These are phyloP conservation scores for Starmera amethionina DNA, from an alignment of 805 yeast genomes.

Conservation along the genomic window DNA sequence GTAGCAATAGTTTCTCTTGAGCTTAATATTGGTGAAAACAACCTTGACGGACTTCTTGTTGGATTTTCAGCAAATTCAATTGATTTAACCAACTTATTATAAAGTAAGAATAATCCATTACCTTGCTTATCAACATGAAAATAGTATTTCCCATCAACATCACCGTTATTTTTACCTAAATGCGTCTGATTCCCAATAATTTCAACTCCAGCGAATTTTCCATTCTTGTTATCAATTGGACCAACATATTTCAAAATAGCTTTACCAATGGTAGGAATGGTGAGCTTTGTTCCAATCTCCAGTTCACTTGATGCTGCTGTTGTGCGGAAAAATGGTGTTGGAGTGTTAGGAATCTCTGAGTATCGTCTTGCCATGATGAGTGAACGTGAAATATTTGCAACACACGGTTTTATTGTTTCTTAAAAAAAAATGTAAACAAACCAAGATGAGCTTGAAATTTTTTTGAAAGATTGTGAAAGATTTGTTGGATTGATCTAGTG, in stretches of 20 bases:
- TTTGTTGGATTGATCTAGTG: no score
- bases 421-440: no score
- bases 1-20: background rate
- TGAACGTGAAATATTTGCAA: background rate
- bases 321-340: background rate
- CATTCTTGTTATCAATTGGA: constrained; percentile 57
- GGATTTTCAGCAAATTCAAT: constrained; percentile 12
- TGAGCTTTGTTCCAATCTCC: constrained; percentile 13
- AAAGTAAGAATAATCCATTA: constrained; percentile 69
- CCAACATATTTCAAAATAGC: constrained; percentile 71
- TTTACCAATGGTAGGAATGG: constrained; percentile 58
- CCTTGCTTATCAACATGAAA: constrained; percentile 54
- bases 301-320: constrained; percentile 3
- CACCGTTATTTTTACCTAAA: constrained; percentile 83
- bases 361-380: background rate
- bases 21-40: constrained; percentile 1
- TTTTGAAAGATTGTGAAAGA: no score
- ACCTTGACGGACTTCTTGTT: background rate
- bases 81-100: constrained; percentile 25
- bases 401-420: no score
- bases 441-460: no score
- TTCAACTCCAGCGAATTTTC: constrained; percentile 83
- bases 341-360: constrained; percentile 2
- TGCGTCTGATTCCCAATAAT: constrained; percentile 51
- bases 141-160: constrained; percentile 59